phyloP scores from a whole-genome alignment of 306 rosid species.

The Prunus dulcis region DNA sequence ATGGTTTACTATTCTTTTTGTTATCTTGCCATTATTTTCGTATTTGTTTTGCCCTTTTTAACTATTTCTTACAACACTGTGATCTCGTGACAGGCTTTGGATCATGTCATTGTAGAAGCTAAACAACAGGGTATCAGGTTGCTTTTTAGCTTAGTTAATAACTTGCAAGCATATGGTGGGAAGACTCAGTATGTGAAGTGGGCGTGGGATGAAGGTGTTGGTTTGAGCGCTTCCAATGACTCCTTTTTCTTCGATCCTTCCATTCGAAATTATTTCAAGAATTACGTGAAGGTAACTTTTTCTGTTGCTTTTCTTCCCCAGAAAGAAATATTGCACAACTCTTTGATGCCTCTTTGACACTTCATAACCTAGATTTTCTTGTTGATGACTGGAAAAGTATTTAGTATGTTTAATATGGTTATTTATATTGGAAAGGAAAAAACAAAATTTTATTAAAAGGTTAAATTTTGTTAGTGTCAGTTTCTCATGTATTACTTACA shows the following conservation, averaged over 20 bases:
- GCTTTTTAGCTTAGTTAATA: conserved; percentile 88
- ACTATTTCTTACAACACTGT: conserved; percentile 8
- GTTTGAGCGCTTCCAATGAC: conserved; percentile 87
- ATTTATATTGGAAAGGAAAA: neutral
- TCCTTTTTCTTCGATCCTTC: conserved; percentile 97
- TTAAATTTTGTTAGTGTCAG: neutral
- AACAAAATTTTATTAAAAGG: neutral
- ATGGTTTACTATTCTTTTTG: neutral
- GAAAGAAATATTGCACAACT: neutral
- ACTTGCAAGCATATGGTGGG: conserved; percentile 93
- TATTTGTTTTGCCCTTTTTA: neutral
- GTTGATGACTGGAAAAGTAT: neutral
- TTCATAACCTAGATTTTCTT: neutral
- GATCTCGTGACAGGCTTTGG: conserved; percentile 71
- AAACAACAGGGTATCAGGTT: conserved; percentile 69
- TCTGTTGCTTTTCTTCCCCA: neutral
- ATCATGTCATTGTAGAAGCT: conserved; percentile 90
- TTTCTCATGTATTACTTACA: neutral
- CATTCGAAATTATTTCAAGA: conserved; percentile 75
- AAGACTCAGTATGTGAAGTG: conserved; percentile 94
- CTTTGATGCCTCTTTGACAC: neutral
- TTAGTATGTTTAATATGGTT: neutral
- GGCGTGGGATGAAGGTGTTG: conserved; percentile 98
- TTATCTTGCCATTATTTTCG: neutral
- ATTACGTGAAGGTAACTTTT: conserved; percentile 66